phyloP scores from a whole-genome alignment of 768 basidiomycete species.

The Tricholoma hemisulphureum region DNA sequence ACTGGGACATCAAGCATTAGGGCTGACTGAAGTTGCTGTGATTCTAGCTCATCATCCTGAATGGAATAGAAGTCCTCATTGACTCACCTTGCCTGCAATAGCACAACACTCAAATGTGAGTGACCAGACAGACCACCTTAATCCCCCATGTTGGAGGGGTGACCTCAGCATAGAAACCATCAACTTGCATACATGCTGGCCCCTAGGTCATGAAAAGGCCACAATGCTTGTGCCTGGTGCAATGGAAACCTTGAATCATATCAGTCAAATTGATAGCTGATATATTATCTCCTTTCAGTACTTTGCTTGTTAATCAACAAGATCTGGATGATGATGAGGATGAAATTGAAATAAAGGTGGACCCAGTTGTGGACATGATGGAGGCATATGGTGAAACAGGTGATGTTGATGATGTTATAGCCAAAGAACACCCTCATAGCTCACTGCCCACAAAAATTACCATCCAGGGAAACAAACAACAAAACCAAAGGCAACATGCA shows the following conservation, averaged over 20 bases:
- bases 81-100: conserved; percentile 29
- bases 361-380: too few relatives aligned
- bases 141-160: conserved; percentile 33
- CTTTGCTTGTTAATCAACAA: background rate
- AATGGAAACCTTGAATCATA: background rate
- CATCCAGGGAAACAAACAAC: background rate
- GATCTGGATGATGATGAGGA: background rate
- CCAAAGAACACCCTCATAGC: background rate
- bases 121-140: conserved; percentile 33
- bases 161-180: conserved; percentile 25
- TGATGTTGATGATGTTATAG: background rate
- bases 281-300: conserved; percentile 14
- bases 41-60: conserved; percentile 38
- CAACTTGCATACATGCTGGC: conserved; percentile 30
- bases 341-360: too few relatives aligned
- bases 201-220: conserved; percentile 16
- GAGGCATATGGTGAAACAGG: background rate
- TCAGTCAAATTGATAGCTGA: background rate
- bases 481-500: background rate
- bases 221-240: conserved; percentile 11
- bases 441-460: too few relatives aligned
- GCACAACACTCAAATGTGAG: conserved; percentile 19
- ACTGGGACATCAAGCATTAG: conserved; percentile 24
- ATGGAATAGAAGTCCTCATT: conserved; percentile 36
- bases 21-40: conserved; percentile 28